Conservation (phyloP, 1,139 yeast species). For the Yamadazyma dushanensis region DNA sequence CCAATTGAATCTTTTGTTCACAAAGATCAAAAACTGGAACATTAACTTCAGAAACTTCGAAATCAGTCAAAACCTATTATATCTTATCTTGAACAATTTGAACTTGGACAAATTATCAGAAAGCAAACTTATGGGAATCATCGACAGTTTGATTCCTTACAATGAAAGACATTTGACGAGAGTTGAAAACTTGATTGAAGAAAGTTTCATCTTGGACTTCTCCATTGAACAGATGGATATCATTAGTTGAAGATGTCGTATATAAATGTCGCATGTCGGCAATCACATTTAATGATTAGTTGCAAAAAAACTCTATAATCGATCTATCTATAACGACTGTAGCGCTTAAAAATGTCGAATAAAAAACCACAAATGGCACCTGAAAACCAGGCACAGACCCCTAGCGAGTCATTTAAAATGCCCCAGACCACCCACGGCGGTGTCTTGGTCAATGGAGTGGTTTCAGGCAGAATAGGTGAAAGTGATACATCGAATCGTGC, state of each 20-base stretch:
- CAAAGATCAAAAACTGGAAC: conserved; percentile 91
- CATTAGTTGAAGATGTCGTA: conserved; percentile 3
- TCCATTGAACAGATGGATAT: conserved; percentile 73
- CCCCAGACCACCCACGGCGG: too few relatives aligned
- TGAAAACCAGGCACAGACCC: too few relatives aligned
- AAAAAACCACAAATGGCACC: too few relatives aligned
- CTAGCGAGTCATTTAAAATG: too few relatives aligned
- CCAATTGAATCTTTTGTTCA: conserved; percentile 60
- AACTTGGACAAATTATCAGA: conserved; percentile 56
- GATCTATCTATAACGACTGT: too few relatives aligned
- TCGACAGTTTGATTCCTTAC: conserved; percentile 81
- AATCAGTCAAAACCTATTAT: conserved; percentile 74
- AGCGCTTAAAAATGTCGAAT: too few relatives aligned
- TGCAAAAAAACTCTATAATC: too few relatives aligned
- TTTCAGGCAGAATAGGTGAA: too few relatives aligned
- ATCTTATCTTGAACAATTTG: conserved; percentile 59
- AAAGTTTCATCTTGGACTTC: conserved; percentile 82
- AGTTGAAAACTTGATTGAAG: conserved; percentile 77
- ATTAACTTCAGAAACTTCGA: conserved; percentile 80
- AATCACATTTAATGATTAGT: too few relatives aligned
- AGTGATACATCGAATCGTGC: too few relatives aligned
- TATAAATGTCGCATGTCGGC: not conserved
- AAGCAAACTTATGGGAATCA: conserved; percentile 60
- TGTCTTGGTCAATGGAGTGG: too few relatives aligned
- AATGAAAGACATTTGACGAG: conserved; percentile 81